Percentiles rank a stretch among this genome's conserved stretches.
Evolutionary conservation across 163 green algal species (phyloP).

Genomic region (Trebouxiophyceae sp.): DNA sequence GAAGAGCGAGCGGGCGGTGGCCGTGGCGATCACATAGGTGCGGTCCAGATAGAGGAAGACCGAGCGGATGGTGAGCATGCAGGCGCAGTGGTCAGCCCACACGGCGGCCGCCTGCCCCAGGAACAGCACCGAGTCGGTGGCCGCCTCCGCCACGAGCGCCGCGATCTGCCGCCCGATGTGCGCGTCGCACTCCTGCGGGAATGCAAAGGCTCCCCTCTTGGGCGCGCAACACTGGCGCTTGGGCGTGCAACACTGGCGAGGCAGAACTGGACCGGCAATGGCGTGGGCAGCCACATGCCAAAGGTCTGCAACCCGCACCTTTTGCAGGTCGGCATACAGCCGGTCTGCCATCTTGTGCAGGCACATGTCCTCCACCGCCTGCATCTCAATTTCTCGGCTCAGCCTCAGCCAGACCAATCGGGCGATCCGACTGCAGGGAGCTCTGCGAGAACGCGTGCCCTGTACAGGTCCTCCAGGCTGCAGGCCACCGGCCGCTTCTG

Average conservation of each 20-base stretch:
- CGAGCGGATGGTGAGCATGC: constrained; percentile 78
- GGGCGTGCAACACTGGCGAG: too few relatives aligned
- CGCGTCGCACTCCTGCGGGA: constrained; percentile 47
- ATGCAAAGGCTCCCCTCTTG: too few relatives aligned
- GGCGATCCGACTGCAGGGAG: background rate
- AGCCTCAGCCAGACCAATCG: background rate
- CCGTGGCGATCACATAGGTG: constrained; percentile 65
- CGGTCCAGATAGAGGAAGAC: constrained; percentile 96
- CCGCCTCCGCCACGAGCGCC: constrained; percentile 29
- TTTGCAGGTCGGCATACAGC: constrained; percentile 65
- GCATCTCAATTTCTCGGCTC: constrained; percentile 12
- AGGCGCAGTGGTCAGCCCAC: constrained; percentile 54
- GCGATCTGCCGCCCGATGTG: constrained; percentile 53
- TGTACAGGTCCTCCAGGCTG: constrained; percentile 92
- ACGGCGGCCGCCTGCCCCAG: constrained; percentile 27
- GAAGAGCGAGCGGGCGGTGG: constrained; percentile 51
- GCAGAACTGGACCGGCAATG: too few relatives aligned
- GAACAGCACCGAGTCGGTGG: constrained; percentile 47
- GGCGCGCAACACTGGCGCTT: too few relatives aligned
- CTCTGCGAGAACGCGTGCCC: constrained; percentile 35
- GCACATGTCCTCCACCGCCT: constrained; percentile 88
- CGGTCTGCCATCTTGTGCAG: constrained; percentile 76
- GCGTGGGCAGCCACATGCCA: too few relatives aligned
- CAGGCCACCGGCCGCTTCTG: constrained; percentile 55
- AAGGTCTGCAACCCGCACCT: too few relatives aligned